Conservation (phyloP, 306 rosid genomes). For the Sphenostylis stenocarpa region DNA sequence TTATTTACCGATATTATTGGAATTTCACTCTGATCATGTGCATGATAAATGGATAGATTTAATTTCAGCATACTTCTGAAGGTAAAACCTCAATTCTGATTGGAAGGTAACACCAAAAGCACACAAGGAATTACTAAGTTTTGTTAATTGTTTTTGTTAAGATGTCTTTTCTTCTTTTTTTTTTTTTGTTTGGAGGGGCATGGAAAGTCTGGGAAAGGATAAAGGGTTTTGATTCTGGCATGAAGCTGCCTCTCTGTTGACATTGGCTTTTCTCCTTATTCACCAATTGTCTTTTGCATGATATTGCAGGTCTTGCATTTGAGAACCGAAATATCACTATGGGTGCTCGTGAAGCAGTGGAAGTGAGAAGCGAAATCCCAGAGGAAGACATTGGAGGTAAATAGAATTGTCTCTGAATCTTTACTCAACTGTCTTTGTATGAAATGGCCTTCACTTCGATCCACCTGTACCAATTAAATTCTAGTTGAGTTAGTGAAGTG, state of each 20-base stretch:
- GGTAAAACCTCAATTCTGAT: no score
- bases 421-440: neutral
- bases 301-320: slow-evolving; percentile 32
- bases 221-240: neutral
- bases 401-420: slow-evolving; percentile 5
- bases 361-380: slow-evolving; percentile 33
- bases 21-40: no score
- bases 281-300: slow-evolving; percentile 6
- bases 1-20: no score
- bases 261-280: neutral
- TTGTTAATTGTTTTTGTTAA: neutral
- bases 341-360: slow-evolving; percentile 3
- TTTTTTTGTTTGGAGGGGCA: neutral
- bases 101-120: no score
- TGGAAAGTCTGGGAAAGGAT: neutral
- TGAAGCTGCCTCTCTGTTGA: neutral
- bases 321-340: slow-evolving; percentile 10
- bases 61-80: no score
- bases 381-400: slow-evolving; percentile 39
- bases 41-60: no score
- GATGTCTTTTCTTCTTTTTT: no score
- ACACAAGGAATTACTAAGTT: no score
- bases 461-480: slow-evolving; percentile 13
- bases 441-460: neutral
- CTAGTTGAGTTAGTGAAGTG: slow-evolving; percentile 3